These are phyloP conservation scores for Phytophthora niederhauseri DNA, from an alignment of 352 stramenopile species.

Conservation along the genomic window DNA sequence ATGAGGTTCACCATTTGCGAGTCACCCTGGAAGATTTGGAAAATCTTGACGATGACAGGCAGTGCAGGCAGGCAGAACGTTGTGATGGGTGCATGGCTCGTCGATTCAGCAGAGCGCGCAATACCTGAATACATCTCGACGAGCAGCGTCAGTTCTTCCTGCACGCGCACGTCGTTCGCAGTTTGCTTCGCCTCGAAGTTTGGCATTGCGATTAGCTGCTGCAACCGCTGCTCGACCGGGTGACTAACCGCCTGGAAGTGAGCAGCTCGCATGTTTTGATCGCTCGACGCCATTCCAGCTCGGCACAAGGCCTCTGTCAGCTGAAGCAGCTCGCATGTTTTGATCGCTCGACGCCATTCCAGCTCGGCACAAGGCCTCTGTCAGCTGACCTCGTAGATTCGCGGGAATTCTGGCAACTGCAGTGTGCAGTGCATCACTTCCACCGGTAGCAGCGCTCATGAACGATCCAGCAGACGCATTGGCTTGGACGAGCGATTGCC, in stretches of 20 bases:
- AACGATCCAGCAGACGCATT: conserved; percentile 72
- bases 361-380: conserved; percentile 72
- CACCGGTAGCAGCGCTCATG: conserved; percentile 30
- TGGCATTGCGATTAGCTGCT: conserved; percentile 59
- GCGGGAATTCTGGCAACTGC: conserved; percentile 68
- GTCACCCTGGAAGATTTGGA: conserved; percentile 78
- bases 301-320: conserved; percentile 76
- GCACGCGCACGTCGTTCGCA: conserved; percentile 64
- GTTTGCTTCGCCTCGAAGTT: conserved; percentile 67
- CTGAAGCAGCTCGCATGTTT: conserved; percentile 47
- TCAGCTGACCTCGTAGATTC: conserved; percentile 62
- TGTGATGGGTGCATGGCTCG: conserved; percentile 64
- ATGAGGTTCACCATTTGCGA: conserved; percentile 75
- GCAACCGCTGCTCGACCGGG: conserved; percentile 55
- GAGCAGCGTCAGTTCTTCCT: conserved; percentile 80
- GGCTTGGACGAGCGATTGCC: conserved; percentile 74
- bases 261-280: conserved; percentile 42
- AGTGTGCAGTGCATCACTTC: conserved; percentile 40
- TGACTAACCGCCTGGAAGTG: conserved; percentile 67
- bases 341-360: conserved; percentile 67
- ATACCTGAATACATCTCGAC: conserved; percentile 83
- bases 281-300: conserved; percentile 65
- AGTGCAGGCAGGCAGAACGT: conserved; percentile 70
- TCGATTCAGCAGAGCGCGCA: conserved; percentile 68
- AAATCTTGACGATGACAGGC: conserved; percentile 75